Evolutionary conservation across 768 basidiomycete genomes (phyloP), one percentile per base, ranked within the genome.

Genomic region (Cantharellus cinnabarinus): DNA sequence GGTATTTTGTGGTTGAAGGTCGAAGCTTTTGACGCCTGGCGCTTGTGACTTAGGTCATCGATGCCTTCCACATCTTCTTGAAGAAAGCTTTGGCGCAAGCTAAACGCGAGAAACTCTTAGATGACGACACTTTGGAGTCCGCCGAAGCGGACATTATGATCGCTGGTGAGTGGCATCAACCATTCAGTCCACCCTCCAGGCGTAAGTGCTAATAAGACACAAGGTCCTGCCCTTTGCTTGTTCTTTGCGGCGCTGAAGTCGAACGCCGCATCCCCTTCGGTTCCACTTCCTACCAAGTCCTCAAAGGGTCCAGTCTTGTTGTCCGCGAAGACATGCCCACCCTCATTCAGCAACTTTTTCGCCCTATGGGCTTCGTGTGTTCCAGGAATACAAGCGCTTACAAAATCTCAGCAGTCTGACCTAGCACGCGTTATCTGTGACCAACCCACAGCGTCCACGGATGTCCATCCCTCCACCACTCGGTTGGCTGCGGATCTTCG

Each of bases 101-200:
- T 0, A 88, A 85, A 65, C 77, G 75, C 0, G 89, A 91, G 68
- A 71, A 73, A 2, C 72, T 91, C 2, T 71, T 91, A 41, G 83
- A 85, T 65, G 77, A 77, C 4, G 81, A 86, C 48, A 68, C 86
- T 1, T 72, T 90, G 3, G 82, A 81, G 41, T 82, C 80, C 51
- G 89, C 85, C 5, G 84, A 88, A 70, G 78, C 75, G 0, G 87
- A 90, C 73, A 69, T 90, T 39, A 89, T 89, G 86, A 83, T 90
- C 60, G 81, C 84, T 66, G 87, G 88, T 80, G 56, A 62, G 75
- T 63, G n/a, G 29, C 50, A 14, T 2, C 42, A 4, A 29, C 50
- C 57, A 35, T 20, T 40, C 51, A 39, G 15, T 57, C 3, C 5
- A 2, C 0, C 7, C 53, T 58, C 0, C 54, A 59, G 50, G 42